These are phyloP conservation scores for Kappamyces sp. DNA, from an alignment of 192 early-diverging fungal genomes.

Conservation along the genomic window DNA sequence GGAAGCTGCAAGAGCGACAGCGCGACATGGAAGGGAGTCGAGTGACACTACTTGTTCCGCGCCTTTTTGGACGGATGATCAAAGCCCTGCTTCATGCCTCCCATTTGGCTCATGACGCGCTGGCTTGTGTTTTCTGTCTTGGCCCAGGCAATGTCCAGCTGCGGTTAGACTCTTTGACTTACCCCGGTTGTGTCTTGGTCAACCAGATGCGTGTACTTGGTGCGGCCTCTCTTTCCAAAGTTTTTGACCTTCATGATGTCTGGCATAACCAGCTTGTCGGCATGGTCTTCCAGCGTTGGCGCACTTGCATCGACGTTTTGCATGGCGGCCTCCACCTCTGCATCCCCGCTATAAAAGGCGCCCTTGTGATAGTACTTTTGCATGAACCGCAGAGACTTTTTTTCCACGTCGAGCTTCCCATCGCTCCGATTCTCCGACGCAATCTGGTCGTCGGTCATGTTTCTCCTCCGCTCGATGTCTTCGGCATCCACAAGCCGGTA, in stretches of 20 bases:
- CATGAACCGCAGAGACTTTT: conserved; percentile 50
- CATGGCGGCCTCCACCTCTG: conserved; percentile 47
- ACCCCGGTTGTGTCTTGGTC: conserved; percentile 74
- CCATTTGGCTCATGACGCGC: conserved; percentile 36
- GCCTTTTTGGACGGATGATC: conserved; percentile 41
- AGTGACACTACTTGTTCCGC: conserved; percentile 4
- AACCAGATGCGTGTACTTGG: conserved; percentile 82
- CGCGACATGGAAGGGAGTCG: neutral
- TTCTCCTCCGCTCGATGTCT: conserved; percentile 72
- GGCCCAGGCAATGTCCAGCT: conserved; percentile 43
- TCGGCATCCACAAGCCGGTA: conserved; percentile 63
- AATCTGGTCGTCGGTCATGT: conserved; percentile 80
- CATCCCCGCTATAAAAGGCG: conserved; percentile 69
- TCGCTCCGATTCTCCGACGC: conserved; percentile 62
- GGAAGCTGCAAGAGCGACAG: too few relatives aligned
- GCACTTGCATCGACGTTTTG: conserved; percentile 60
- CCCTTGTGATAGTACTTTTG: conserved; percentile 87
- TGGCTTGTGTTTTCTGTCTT: conserved; percentile 42
- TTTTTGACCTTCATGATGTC: conserved; percentile 88
- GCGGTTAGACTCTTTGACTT: neutral
- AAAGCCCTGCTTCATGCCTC: conserved; percentile 49
- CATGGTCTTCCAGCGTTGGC: conserved; percentile 66
- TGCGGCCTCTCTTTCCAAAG: conserved; percentile 77
- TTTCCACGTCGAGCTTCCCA: conserved; percentile 55
- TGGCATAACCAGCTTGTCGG: conserved; percentile 67